phyloP scores from a whole-genome alignment of 2,329 filamentous ascomycete species.

The Talaromyces verruculosus region DNA sequence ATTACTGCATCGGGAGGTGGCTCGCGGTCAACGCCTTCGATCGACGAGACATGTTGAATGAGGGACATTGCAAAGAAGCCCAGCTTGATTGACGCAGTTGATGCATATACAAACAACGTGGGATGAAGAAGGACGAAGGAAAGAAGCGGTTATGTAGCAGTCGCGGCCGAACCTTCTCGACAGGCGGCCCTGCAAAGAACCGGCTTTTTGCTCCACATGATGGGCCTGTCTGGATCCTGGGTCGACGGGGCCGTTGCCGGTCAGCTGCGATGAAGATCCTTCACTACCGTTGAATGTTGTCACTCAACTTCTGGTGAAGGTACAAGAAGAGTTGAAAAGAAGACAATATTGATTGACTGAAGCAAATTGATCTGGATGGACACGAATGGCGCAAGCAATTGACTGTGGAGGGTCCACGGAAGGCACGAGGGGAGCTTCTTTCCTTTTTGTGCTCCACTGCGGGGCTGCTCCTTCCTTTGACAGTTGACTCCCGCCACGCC shows the following conservation, averaged over 20 bases:
- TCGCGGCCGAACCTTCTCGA: conserved; percentile 10
- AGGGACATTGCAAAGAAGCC: conserved; percentile 48
- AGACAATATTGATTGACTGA: not conserved
- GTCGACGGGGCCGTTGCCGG: not conserved
- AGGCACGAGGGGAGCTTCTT: not conserved
- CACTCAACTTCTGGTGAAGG: not conserved
- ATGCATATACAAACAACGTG: not conserved
- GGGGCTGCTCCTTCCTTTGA: not conserved
- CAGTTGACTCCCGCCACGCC: too few species aligned
- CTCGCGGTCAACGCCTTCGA: conserved; percentile 52
- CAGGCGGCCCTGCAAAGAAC: not conserved
- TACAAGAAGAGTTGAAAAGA: not conserved
- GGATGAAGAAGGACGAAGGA: not conserved
- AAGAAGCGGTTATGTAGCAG: not conserved
- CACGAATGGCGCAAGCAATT: not conserved
- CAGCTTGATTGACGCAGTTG: not conserved
- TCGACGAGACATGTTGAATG: conserved; percentile 52
- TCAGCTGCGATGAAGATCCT: not conserved
- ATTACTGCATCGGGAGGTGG: conserved; percentile 26
- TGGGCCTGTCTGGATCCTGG: conserved; percentile 2
- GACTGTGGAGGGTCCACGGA: not conserved
- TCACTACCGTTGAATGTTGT: not conserved
- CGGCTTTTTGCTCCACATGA: conserved; percentile 11
- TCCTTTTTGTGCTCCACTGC: not conserved
- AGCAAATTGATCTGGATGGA: not conserved